These are phyloP conservation scores for Chloromonas sp. DNA, from an alignment of 163 green algal species.

Conservation along the genomic window DNA sequence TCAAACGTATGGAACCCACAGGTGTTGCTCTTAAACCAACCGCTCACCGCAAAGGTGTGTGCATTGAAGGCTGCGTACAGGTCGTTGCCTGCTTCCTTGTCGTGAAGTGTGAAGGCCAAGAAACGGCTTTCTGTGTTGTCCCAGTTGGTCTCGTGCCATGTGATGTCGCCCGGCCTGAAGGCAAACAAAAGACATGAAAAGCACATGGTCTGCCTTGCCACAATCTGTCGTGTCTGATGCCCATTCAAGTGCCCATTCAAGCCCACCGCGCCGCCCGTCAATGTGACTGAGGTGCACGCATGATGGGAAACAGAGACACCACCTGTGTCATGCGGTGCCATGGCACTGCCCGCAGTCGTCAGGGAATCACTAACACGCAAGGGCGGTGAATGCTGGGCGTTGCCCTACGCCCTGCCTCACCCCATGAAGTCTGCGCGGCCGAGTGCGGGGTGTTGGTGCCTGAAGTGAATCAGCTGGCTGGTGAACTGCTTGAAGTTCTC, in stretches of 20 bases:
- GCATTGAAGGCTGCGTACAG: slow-evolving; percentile 95
- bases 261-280: no score
- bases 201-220: not conserved
- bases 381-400: no score
- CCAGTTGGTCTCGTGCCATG: slow-evolving; percentile 97
- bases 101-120: slow-evolving; percentile 92
- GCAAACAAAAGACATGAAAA: not conserved
- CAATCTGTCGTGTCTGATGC: no score
- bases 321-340: no score
- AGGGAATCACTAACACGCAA: no score
- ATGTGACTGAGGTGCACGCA: no score
- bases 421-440: slow-evolving; percentile 69
- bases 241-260: no score
- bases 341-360: no score
- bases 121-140: slow-evolving; percentile 85
- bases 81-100: slow-evolving; percentile 40
- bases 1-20: not conserved
- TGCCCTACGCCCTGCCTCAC: slow-evolving; percentile 15
- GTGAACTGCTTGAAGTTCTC: slow-evolving; percentile 59
- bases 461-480: slow-evolving; percentile 78
- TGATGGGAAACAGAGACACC: no score
- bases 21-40: not conserved
- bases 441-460: slow-evolving; percentile 67
- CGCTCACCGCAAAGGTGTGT: slow-evolving; percentile 69
- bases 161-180: slow-evolving; percentile 69